Conservation (phyloP, 192 early-diverging fungal genomes). For the Podila horticola region DNA sequence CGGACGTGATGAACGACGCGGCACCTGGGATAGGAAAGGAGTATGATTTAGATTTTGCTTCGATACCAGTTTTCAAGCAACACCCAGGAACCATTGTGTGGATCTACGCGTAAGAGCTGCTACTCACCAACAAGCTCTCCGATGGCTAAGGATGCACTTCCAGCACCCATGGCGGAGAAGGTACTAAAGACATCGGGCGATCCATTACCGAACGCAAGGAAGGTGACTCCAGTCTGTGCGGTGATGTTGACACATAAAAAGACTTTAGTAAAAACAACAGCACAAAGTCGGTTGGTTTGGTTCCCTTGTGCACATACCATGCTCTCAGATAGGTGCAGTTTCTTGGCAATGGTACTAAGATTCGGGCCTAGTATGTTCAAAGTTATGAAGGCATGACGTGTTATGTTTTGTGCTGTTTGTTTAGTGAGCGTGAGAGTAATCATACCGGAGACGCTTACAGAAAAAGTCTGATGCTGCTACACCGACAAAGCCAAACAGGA, state of each 20-base stretch:
- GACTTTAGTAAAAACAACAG: not conserved
- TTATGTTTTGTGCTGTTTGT: not conserved
- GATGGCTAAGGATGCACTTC: slow-evolving; percentile 82
- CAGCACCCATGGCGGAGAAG: slow-evolving; percentile 77
- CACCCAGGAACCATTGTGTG: too few species aligned
- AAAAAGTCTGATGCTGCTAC: slow-evolving; percentile 87
- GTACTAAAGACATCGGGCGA: slow-evolving; percentile 93
- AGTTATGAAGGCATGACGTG: not conserved
- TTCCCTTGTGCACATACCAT: slow-evolving; percentile 57
- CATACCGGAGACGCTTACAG: slow-evolving; percentile 55
- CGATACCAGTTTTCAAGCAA: too few species aligned
- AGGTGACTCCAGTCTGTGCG: slow-evolving; percentile 72
- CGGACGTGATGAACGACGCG: slow-evolving; percentile 82
- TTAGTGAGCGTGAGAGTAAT: not conserved
- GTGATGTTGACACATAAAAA: slow-evolving; percentile 1
- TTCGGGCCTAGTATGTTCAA: slow-evolving; percentile 71
- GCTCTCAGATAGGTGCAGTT: slow-evolving; percentile 83
- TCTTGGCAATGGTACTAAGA: slow-evolving; percentile 78
- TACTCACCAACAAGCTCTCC: slow-evolving; percentile 91
- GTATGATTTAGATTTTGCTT: not conserved
- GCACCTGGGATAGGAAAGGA: slow-evolving; percentile 55
- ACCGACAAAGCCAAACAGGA: slow-evolving; percentile 81
- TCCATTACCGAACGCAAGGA: slow-evolving; percentile 92
- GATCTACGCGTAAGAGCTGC: not conserved
- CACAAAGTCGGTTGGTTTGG: not conserved